Conservation (phyloP, 306 rosid species). For the Trifolium repens region DNA sequence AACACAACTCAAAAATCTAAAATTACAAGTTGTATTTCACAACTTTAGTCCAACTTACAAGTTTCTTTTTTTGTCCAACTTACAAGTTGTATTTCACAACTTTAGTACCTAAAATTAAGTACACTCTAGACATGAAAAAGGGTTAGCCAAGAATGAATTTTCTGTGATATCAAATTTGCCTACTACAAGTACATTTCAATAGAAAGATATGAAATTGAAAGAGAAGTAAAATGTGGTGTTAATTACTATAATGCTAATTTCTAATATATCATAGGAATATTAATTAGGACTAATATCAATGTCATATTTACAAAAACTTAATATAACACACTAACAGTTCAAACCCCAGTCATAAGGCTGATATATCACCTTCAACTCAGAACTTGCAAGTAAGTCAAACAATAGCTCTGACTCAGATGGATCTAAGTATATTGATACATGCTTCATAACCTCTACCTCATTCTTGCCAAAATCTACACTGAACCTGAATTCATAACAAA, state of each 20-base stretch:
- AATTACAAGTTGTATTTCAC: too few species aligned
- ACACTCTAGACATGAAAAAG: too few species aligned
- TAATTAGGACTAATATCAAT: conserved; percentile 29
- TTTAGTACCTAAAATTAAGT: too few species aligned
- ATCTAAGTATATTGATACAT: conserved; percentile 74
- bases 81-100: too few species aligned
- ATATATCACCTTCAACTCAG: conserved; percentile 80
- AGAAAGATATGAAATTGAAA: conserved; percentile 1
- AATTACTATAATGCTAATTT: conserved; percentile 22
- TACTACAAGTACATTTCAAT: not conserved
- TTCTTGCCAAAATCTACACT: conserved; percentile 84
- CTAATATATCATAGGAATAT: conserved; percentile 4
- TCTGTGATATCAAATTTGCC: not conserved
- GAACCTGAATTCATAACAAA: conserved; percentile 58
- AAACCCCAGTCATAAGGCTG: conserved; percentile 85
- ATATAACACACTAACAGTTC: conserved; percentile 55
- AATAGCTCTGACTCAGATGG: conserved; percentile 66
- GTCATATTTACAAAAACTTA: conserved; percentile 27
- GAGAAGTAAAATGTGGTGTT: conserved; percentile 13
- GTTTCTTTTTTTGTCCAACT: too few species aligned
- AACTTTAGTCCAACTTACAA: too few species aligned
- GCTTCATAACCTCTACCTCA: conserved; percentile 81
- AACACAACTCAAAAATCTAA: too few species aligned
- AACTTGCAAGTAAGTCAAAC: conserved; percentile 68
- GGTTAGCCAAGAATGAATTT: not conserved